Percentiles rank a stretch among this genome's conserved stretches.
These are phyloP conservation scores for Apophysomyces trapeziformis DNA, from an alignment of 371 early-diverging fungal species.

Conservation along the genomic window DNA sequence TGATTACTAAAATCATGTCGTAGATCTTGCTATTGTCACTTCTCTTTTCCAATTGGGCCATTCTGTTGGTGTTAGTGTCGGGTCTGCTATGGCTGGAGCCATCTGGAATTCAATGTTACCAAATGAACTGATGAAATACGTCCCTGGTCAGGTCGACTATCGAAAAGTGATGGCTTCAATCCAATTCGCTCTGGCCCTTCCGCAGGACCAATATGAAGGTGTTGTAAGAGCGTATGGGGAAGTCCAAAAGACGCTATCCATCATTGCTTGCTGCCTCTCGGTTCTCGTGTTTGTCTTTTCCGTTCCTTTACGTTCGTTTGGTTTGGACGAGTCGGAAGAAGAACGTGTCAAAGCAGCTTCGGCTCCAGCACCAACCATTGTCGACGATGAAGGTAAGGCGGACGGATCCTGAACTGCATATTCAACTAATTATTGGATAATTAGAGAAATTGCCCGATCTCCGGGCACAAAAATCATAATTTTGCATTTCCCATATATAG, in stretches of 20 bases:
- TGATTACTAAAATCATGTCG: not conserved
- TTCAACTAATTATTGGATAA: no score
- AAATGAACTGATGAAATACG: slow-evolving; percentile 27
- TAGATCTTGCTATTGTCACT: slow-evolving; percentile 47
- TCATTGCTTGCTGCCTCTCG: slow-evolving; percentile 33
- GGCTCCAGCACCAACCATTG: not conserved
- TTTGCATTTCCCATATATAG: no score
- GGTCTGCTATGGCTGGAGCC: slow-evolving; percentile 43
- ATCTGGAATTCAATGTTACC: slow-evolving; percentile 47
- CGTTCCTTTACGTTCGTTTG: slow-evolving; percentile 39
- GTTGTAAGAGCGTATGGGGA: slow-evolving; percentile 32
- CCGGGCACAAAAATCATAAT: no score
- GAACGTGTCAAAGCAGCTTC: not conserved
- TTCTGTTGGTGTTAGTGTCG: slow-evolving; percentile 37
- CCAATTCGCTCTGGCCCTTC: slow-evolving; percentile 27
- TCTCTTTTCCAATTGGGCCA: slow-evolving; percentile 40
- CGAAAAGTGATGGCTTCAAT: slow-evolving; percentile 32
- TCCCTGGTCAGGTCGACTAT: slow-evolving; percentile 41
- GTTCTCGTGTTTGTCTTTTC: slow-evolving; percentile 31
- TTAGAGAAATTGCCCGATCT: no score
- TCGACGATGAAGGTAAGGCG: not conserved
- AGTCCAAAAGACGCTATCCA: slow-evolving; percentile 35
- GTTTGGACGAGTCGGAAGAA: slow-evolving; percentile 19
- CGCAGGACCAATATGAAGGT: slow-evolving; percentile 36
- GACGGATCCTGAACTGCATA: no score